Base-by-base conservation (phyloP, 176 grass and related monocot species). In the Triticum timopheevii region DNA sequence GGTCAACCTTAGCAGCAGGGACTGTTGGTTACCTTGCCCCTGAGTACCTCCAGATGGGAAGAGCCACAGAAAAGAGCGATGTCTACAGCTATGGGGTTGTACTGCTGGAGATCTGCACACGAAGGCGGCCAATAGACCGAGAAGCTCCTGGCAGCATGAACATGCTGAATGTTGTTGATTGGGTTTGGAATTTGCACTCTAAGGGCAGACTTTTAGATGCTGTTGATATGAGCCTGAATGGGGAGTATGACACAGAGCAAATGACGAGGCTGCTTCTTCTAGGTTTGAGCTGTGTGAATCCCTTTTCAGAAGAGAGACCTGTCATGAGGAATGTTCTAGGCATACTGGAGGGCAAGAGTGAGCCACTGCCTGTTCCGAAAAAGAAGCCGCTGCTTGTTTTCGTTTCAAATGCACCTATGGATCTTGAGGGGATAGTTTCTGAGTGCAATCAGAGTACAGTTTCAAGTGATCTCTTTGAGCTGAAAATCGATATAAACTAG, bases 11-110 rank as follows among this genome's bases (percentile, higher is more conserved):
- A 75, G 81, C 90, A 31, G 90, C 90, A 13, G 87, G 90, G 59
- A 92, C 90, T 52, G 16, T 92, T 42, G 90, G 90, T 66, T 92
- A 92, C 74, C 90, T 92, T 79, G 90, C 90, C 31, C 87, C 87
- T 69, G 90, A 92, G 80, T 92, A 92, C 66, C 83, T 92, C 27
- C 87, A 83, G 66, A 86, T 83, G 67, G 90, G 90, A 25, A 86
- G 85, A 80, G 87, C 83, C 42, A 92, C 83, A 4, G 87, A 92
- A 44, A 92, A 92, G 84, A 86, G 79, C 13, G 90, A 92, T 89
- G 75, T 86, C 34, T 92, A 86, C 84, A 92, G 87, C 73, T 92
- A 86, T 83, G 90, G 87, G 28, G 83, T 92, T 73, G 90, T 92
- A 49, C 74, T 92, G 6, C 83, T 92, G 56, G 90, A 92, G 87